Percentiles rank a stretch among this genome's conserved stretches.
Conservation (phyloP, 208 protist species). For the Wallacemonas sp. region DNA sequence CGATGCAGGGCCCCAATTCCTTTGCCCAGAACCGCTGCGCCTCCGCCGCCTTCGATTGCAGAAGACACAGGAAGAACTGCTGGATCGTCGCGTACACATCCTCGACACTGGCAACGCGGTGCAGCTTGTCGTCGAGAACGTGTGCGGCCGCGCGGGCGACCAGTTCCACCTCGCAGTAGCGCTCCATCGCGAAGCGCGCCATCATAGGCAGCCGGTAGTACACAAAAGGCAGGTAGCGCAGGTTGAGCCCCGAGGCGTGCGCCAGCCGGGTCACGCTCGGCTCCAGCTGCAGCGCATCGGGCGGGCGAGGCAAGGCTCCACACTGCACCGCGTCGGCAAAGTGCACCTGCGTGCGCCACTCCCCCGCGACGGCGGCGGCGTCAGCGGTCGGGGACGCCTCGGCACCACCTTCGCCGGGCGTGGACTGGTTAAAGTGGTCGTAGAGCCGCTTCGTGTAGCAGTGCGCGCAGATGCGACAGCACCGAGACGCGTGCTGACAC, state of each 20-base stretch:
- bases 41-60: constrained; percentile 43
- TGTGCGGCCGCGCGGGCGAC: constrained; percentile 63
- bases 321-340: constrained; percentile 71
- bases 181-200: constrained; percentile 46
- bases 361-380: not conserved
- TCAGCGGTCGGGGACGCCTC: not conserved
- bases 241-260: constrained; percentile 75
- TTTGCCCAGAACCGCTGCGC: constrained; percentile 70
- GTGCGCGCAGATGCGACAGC: constrained; percentile 81
- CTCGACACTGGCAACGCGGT: constrained; percentile 30
- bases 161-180: constrained; percentile 77
- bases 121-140: constrained; percentile 58
- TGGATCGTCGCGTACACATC: constrained; percentile 34
- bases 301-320: constrained; percentile 29
- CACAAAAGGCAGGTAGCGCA: constrained; percentile 80
- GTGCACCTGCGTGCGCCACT: constrained; percentile 7
- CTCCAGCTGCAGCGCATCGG: constrained; percentile 50
- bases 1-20: constrained; percentile 65
- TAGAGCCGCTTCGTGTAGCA: constrained; percentile 60
- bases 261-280: constrained; percentile 54
- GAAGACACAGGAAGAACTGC: constrained; percentile 47
- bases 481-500: constrained; percentile 42
- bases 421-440: constrained; percentile 20
- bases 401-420: not conserved
- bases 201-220: constrained; percentile 64